These are phyloP conservation scores for Penicillium sp. DNA, from an alignment of 2,329 filamentous ascomycete genomes.

Conservation along the genomic window DNA sequence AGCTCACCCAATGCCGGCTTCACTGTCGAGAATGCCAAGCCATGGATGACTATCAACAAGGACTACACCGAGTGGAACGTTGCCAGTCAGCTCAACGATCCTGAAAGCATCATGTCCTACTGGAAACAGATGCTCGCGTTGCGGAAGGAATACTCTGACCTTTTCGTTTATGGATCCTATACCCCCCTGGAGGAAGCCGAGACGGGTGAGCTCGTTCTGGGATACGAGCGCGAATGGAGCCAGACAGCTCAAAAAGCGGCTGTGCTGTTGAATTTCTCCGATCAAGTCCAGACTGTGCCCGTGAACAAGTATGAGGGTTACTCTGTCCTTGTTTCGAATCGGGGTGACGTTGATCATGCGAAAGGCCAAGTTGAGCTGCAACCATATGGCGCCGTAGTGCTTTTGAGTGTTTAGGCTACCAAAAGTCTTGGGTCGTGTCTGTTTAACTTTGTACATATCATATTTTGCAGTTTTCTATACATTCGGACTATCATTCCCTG, in stretches of 20 bases:
- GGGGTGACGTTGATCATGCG: not conserved
- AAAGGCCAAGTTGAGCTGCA: conserved; percentile 4
- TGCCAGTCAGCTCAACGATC: conserved; percentile 33
- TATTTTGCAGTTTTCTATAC: no score
- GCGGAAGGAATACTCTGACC: conserved; percentile 58
- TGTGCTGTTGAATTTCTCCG: conserved; percentile 15
- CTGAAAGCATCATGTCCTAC: conserved; percentile 55
- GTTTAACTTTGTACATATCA: no score
- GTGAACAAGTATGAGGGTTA: not conserved
- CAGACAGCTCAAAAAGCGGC: conserved; percentile 5
- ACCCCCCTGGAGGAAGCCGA: conserved; percentile 5
- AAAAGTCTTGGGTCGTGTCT: not conserved
- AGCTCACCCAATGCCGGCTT: conserved; percentile 58
- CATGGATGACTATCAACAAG: conserved; percentile 70
- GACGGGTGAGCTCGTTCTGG: conserved; percentile 15
- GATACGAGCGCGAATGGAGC: conserved; percentile 10
- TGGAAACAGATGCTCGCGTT: conserved; percentile 58
- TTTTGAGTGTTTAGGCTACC: not conserved
- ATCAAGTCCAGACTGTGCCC: conserved; percentile 6
- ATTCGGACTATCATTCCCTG: no score
- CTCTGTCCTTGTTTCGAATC: not conserved
- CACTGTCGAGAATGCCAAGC: conserved; percentile 46
- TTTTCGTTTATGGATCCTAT: conserved; percentile 4
- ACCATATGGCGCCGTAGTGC: conserved; percentile 4
- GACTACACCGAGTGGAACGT: conserved; percentile 62